Base-by-base conservation (phyloP, 129 eudicot genomes). In the Ambrosia trifida region DNA sequence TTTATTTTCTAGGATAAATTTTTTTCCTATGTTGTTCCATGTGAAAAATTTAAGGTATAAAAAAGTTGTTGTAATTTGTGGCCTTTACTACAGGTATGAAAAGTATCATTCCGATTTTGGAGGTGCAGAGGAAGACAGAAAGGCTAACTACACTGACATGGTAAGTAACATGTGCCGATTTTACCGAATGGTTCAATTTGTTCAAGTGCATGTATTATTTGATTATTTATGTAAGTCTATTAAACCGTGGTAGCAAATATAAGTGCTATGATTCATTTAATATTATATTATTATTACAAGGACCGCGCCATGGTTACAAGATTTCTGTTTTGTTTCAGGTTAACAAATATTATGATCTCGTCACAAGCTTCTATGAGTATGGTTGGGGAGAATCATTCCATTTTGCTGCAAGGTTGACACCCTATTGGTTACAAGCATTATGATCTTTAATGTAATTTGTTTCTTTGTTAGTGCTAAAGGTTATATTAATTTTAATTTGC, bases 331-430 rank as follows among this genome's bases (percentile, higher is more conserved):
- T 75, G 28, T 70, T 78, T 11, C 88, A 94, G 97, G 97, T 90
- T 17, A 95, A 90, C 68, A 95, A 95, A 65, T 95, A 90, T 65
- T 95, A 95, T 70, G 97, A 95, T 78, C 95, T 95, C 46, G 97
- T 82, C 56, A 95, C 99, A 18, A 95, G 99, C 84, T 95, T 95
- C 83, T 95, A 95, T 30, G 99, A 95, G 78, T 90, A 90, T 86
- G 99, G 99, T 43, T 95, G 96, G 99, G 97, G 99, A 82, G 99
- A 95, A 76, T 95, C 99, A 75, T 95, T 90, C 78, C 99, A 95
- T 79, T 90, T 95, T 86, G 99, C 97, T 5, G 89, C 78, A 70
- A 95, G 99, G 97, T 90, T 63, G 63, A 51, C 56, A 14, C 38
- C 41, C 7, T 64, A 46, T 54, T 66, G 66, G 65, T 50, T 62